phyloP scores from a whole-genome alignment of 1,284 basidiomycete species.

The Neonothopanus nambi region DNA sequence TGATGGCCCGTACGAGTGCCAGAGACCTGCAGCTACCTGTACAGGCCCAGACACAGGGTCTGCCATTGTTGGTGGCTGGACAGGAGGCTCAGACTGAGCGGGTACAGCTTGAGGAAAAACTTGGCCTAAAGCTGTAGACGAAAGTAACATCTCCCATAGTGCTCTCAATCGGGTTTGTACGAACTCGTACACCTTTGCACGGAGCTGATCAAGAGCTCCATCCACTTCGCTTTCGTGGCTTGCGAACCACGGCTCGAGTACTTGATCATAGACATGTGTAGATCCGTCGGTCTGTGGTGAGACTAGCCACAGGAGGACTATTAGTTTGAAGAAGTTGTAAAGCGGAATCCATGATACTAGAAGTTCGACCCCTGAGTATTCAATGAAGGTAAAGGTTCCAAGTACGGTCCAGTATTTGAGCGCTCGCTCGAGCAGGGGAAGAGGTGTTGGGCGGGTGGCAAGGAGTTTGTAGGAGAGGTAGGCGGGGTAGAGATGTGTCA shows the following conservation, averaged over 20 bases:
- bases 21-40: constrained; percentile 63
- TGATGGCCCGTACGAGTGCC: constrained; percentile 73
- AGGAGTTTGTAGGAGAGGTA: constrained; percentile 87
- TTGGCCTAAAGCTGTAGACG: constrained; percentile 34
- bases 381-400: constrained; percentile 71
- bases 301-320: constrained; percentile 86
- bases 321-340: constrained; percentile 81
- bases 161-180: constrained; percentile 62
- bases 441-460: constrained; percentile 75
- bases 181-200: constrained; percentile 60
- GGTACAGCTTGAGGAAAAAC: constrained; percentile 29
- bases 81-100: constrained; percentile 5
- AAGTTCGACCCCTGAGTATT: constrained; percentile 77
- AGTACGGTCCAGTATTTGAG: constrained; percentile 90
- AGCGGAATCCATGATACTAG: constrained; percentile 86
- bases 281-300: constrained; percentile 89
- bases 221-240: constrained; percentile 82
- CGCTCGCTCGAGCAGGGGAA: constrained; percentile 82
- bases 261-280: constrained; percentile 74
- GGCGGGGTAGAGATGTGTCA: constrained; percentile 78
- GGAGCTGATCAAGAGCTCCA: constrained; percentile 62
- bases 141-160: constrained; percentile 60
- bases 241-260: constrained; percentile 79
- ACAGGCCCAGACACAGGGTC: constrained; percentile 64
- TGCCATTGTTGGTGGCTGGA: constrained; percentile 43